Evolutionary conservation across 2,329 filamentous ascomycete species (phyloP).

Genomic region (Hypomyces perniciosus): DNA sequence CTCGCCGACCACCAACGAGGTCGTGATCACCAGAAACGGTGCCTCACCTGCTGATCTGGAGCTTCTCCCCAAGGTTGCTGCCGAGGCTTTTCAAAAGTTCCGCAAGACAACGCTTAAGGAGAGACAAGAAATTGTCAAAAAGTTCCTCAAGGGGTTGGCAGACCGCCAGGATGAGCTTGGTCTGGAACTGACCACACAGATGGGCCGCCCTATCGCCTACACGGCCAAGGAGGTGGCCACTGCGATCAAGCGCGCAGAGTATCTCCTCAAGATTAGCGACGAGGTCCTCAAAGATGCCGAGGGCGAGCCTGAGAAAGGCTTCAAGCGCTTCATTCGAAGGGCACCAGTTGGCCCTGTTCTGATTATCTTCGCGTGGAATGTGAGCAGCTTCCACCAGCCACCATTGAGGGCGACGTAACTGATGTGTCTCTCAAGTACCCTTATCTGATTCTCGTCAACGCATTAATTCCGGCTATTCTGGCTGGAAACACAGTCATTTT

Average conservation of each 20-base stretch:
- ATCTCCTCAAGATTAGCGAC: slow-evolving; percentile 75
- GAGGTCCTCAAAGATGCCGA: slow-evolving; percentile 73
- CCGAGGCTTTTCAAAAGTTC: slow-evolving; percentile 70
- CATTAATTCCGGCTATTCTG: slow-evolving; percentile 83
- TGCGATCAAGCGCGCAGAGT: slow-evolving; percentile 77
- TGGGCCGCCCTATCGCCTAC: slow-evolving; percentile 89
- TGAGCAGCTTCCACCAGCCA: slow-evolving; percentile 40
- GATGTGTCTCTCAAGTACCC: slow-evolving; percentile 60
- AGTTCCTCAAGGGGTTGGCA: slow-evolving; percentile 65
- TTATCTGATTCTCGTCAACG: slow-evolving; percentile 89
- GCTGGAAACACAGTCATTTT: slow-evolving; percentile 87
- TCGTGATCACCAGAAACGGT: slow-evolving; percentile 73
- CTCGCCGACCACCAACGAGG: slow-evolving; percentile 82
- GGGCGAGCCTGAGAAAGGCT: slow-evolving; percentile 79
- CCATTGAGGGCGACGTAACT: slow-evolving; percentile 1
- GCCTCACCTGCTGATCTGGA: slow-evolving; percentile 64
- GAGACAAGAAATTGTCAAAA: slow-evolving; percentile 73
- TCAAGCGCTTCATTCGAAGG: slow-evolving; percentile 85
- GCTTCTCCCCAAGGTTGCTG: slow-evolving; percentile 63
- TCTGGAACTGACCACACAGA: slow-evolving; percentile 83
- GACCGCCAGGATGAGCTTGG: slow-evolving; percentile 74
- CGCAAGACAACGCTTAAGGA: slow-evolving; percentile 67
- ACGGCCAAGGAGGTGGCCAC: slow-evolving; percentile 78
- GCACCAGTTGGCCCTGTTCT: slow-evolving; percentile 82
- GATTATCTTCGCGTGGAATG: slow-evolving; percentile 94